phyloP scores from a whole-genome alignment of 139 green algal species.

The Protoeuglena noctilucae region DNA sequence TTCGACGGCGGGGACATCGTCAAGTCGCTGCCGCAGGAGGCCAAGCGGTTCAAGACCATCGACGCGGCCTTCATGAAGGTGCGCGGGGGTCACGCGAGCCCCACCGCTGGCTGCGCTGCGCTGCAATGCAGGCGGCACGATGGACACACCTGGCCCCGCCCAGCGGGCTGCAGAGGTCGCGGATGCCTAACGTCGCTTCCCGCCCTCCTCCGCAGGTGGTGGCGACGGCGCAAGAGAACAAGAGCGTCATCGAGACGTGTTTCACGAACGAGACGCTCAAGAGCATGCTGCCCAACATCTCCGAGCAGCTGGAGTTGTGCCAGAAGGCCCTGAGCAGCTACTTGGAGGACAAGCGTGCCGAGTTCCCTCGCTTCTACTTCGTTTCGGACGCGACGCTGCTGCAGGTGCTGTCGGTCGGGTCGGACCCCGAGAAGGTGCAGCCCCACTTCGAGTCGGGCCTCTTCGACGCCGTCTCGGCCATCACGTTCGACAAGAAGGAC shows the following conservation, averaged over 20 bases:
- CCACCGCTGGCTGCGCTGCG: too few species aligned
- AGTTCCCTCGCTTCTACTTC: conserved; percentile 95
- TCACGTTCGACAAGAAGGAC: conserved; percentile 81
- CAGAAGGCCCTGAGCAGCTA: conserved; percentile 84
- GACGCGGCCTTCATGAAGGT: conserved; percentile 92
- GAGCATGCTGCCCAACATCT: conserved; percentile 74
- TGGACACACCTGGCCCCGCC: too few species aligned
- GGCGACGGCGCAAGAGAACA: conserved; percentile 49
- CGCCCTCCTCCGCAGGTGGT: conserved; percentile 48
- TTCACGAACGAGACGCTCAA: conserved; percentile 75
- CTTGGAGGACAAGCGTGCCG: conserved; percentile 83
- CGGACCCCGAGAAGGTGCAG: conserved; percentile 70
- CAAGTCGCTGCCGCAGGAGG: conserved; percentile 84
- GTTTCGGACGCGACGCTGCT: conserved; percentile 89
- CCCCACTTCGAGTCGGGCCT: conserved; percentile 89
- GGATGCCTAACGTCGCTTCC: background rate
- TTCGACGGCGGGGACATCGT: conserved; percentile 90
- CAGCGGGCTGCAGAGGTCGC: background rate
- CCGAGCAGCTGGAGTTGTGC: conserved; percentile 88
- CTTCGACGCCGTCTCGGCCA: conserved; percentile 74
- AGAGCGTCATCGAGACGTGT: conserved; percentile 70
- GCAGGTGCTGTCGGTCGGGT: conserved; percentile 87
- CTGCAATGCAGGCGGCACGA: background rate
- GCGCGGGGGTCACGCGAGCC: too few species aligned
- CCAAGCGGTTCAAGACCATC: conserved; percentile 90